Evolutionary conservation across 345 rosid genomes (phyloP).

Genomic region (Bruguiera parviflora): DNA sequence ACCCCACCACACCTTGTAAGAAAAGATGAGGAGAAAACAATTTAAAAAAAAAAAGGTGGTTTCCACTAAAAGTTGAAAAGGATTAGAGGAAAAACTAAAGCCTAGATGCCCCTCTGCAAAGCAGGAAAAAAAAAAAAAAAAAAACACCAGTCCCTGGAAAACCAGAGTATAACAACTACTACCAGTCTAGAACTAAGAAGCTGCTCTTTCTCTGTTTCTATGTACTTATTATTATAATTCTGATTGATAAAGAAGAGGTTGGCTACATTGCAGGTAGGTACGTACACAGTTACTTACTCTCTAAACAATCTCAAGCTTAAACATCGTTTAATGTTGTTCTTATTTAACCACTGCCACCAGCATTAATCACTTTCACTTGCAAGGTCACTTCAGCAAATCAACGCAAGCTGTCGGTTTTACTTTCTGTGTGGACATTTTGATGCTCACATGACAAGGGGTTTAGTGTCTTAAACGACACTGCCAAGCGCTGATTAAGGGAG

Average conservation of each 20-base stretch:
- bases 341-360: not conserved
- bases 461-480: no score
- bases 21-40: no score
- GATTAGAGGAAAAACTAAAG: not conserved
- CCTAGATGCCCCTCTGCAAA: not conserved
- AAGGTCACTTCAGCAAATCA: not conserved
- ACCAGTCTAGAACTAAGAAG: not conserved
- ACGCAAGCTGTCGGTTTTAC: no score
- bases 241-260: no score
- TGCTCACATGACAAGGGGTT: not conserved
- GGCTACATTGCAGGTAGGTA: not conserved
- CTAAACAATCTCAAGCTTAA: not conserved
- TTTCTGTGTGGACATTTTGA: not conserved
- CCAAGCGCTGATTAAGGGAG: no score
- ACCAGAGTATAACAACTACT: not conserved
- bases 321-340: not conserved
- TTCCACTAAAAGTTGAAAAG: not conserved
- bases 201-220: not conserved
- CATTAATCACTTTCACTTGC: not conserved
- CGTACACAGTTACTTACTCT: not conserved
- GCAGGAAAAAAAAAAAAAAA: not conserved
- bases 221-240: no score
- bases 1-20: slow-evolving; percentile 7
- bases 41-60: not conserved
- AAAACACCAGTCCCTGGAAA: not conserved